Percentiles rank a stretch among this genome's conserved stretches.
Conservation (phyloP, 805 yeast genomes). For the Schwanniomyces sp. region DNA sequence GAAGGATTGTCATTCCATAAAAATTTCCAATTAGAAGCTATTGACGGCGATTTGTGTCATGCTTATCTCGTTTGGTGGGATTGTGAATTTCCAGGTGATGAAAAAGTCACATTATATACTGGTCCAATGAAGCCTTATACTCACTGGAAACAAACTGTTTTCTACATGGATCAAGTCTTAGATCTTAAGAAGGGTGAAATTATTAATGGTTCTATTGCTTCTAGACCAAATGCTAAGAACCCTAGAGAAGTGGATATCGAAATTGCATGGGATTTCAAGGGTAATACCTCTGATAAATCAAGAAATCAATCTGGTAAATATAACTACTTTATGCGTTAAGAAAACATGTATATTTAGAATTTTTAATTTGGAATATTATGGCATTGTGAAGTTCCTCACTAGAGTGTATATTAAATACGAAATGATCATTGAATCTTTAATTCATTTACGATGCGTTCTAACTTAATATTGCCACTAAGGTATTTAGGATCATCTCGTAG, state of each 20-base stretch:
- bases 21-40: constrained; percentile 69
- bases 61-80: constrained; percentile 96
- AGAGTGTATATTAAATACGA: constrained; percentile 1
- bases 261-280: constrained; percentile 55
- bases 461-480: not conserved
- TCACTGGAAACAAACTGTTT: constrained; percentile 98
- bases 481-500: not conserved
- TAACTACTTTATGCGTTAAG: constrained; percentile 70
- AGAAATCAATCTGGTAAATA: constrained; percentile 61
- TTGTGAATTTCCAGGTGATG: constrained; percentile 76
- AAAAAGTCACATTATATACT: constrained; percentile 77
- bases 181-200: constrained; percentile 74
- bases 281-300: constrained; percentile 43
- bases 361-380: not conserved
- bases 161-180: constrained; percentile 81
- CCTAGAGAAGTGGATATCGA: constrained; percentile 90
- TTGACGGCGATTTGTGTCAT: constrained; percentile 78
- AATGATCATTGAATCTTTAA: not conserved
- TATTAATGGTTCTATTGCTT: constrained; percentile 68
- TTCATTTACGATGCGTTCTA: not conserved
- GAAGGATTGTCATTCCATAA: constrained; percentile 77
- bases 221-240: constrained; percentile 73
- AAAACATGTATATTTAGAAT: constrained; percentile 1
- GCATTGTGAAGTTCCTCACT: not conserved
- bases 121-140: constrained; percentile 94